Evolutionary conservation across 768 basidiomycete genomes (phyloP), one percentile per base, ranked within the genome.

Genomic region (Tricholoma furcatifolium): DNA sequence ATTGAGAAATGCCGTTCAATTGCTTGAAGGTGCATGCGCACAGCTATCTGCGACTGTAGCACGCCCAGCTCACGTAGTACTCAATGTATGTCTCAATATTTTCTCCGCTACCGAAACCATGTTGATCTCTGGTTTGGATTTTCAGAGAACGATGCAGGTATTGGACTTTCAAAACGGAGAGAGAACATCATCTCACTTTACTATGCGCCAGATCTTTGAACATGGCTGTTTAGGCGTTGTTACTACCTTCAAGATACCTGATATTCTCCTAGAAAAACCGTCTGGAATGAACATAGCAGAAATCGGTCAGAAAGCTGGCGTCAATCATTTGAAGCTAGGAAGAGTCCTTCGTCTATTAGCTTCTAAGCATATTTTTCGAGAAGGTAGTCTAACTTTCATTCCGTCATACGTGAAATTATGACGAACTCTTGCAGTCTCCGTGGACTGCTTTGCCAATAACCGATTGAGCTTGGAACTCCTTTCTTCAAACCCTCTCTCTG

Each of bases 381-480:
- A 68, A 62, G 67, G 67, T 67, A 47, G 14, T 38, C 5, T 7
- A 17, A 3, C 3, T 17, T 0, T 3, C 56, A 35, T 50, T 53
- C 10, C 6, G 17, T 35, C 10, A 3, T 23, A 15, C 15, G 2
- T 15, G 14, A 47, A 10, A 17, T 12, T 47, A 6, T 21, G 18
- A 15, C 14, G 36, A 5, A 38, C 3, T 38, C 24, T 20, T n/a
- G 30, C 12, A 75, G 74, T 75, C 2, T 57, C 60, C 21, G 59
- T 59, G 11, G 66, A 74, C 43, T 69, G 73, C 0, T 77, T 73
- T 47, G 69, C 71, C 2, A 76, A 78, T 50, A 78, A 74, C 56
- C 67, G 74, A 0, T 62, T 78, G 1, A 73, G 70, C 48, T 55
- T 71, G 34, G 59, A 65, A 30, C 61, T 75, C 1, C 45, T 69